phyloP scores from a whole-genome alignment of 495 filamentous ascomycete species.

The Penicillium pancosmium region DNA sequence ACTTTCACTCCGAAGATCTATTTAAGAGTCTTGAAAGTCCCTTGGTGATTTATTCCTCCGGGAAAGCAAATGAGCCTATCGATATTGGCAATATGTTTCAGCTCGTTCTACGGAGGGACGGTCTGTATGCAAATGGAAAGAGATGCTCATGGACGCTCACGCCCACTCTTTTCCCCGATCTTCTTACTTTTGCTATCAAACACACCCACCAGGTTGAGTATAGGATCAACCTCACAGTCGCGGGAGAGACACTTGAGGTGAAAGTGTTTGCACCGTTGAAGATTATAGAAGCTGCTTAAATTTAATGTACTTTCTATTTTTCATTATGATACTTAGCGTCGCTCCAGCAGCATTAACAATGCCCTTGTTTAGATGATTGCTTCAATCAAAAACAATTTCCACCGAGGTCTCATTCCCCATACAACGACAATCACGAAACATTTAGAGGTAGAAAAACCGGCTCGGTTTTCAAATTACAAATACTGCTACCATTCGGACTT shows the following conservation, averaged over 20 bases:
- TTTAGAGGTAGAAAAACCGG: too few species aligned
- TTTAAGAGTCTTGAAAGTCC: slow-evolving; percentile 4
- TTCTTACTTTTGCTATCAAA: slow-evolving; percentile 4
- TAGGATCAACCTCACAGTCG: slow-evolving; percentile 6
- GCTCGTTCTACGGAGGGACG: not conserved
- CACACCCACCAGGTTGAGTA: slow-evolving; percentile 6
- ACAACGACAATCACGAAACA: too few species aligned
- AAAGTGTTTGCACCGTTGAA: not conserved
- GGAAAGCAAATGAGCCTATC: not conserved
- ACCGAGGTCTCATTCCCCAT: too few species aligned
- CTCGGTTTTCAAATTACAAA: too few species aligned
- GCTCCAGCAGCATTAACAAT: too few species aligned
- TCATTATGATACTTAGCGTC: too few species aligned
- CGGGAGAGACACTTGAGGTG: slow-evolving; percentile 2
- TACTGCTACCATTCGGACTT: too few species aligned
- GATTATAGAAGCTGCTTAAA: not conserved
- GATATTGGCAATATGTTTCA: slow-evolving; percentile 1
- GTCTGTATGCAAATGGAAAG: not conserved
- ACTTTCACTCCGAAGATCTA: slow-evolving; percentile 4
- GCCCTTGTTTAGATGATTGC: too few species aligned
- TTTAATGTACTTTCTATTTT: too few species aligned
- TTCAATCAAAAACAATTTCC: too few species aligned
- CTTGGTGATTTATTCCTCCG: not conserved
- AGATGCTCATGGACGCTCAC: not conserved
- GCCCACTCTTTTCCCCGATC: not conserved